Evolutionary conservation across 2,329 filamentous ascomycete species (phyloP).

Genomic region (Beauveria rudraprayagi): DNA sequence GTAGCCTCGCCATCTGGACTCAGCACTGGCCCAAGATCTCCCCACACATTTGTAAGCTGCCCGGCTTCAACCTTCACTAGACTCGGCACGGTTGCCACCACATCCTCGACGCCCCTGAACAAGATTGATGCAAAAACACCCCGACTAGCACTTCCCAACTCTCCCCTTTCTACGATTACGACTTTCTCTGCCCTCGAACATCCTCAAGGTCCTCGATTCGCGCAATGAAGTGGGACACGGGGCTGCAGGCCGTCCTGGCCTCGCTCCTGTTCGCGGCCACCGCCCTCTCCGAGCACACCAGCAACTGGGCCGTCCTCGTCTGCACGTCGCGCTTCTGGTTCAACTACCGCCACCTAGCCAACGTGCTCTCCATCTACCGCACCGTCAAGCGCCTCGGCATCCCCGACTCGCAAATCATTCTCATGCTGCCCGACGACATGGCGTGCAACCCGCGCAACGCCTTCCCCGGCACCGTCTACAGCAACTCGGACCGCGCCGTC

Average conservation of each 20-base stretch:
- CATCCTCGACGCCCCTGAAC: neutral
- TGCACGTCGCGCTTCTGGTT: conserved; percentile 99
- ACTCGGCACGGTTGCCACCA: neutral
- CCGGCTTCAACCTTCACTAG: neutral
- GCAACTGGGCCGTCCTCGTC: conserved; percentile 98
- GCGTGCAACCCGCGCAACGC: conserved; percentile 98
- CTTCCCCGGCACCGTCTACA: conserved; percentile 96
- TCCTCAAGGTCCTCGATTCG: neutral
- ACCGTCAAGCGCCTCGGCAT: conserved; percentile 97
- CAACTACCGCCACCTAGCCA: conserved; percentile 97
- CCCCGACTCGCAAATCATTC: conserved; percentile 96
- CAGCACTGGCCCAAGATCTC: neutral
- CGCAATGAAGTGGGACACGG: conserved; percentile 42
- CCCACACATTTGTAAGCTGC: conserved; percentile 8
- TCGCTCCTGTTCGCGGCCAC: conserved; percentile 37
- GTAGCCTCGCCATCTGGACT: neutral
- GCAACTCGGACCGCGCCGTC: conserved; percentile 90
- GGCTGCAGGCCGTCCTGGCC: conserved; percentile 40
- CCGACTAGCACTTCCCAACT: neutral
- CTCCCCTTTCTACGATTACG: neutral
- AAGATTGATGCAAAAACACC: neutral
- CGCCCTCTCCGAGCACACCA: conserved; percentile 71
- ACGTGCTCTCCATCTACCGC: conserved; percentile 93
- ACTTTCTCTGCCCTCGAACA: neutral
- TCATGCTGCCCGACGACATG: conserved; percentile 99